Base-by-base conservation (phyloP, 1,284 basidiomycete species). In the Sutorius eximius region DNA sequence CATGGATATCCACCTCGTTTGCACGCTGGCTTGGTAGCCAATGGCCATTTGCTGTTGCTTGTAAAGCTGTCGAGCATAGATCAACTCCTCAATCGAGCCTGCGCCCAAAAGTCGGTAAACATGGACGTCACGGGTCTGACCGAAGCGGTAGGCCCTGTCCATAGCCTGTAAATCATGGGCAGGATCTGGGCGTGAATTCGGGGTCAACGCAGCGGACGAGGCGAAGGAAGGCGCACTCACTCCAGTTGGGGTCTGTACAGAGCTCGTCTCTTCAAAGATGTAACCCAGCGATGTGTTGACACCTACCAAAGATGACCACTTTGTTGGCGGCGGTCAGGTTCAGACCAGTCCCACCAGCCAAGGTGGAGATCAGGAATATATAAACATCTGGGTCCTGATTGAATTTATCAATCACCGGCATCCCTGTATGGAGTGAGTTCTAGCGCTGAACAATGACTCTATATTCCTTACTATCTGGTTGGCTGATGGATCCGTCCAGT, bases 31-130 rank as follows among this genome's bases (percentile, higher is more conserved):
- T 60, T 88, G 82, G 65, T 94, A 94, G 0, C 86, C 92, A 47
- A 93, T 92, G 15, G 84, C 82, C 88, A 93, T 93, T 65, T 91
- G 89, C 65, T 93, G 92, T 63, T 92, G 91, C 69, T 94, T 94
- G 72, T 93, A 93, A 10, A 94, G 79, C 70, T 94, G 92, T 5
- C 91, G 83, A 0, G 88, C 88, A 62, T 93, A 93, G 32, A 93
- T 89, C 38, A 91, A 72, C 66, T 91, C 91, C 66, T 95, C 93
- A 18, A 95, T 82, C 1, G 92, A 92, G 5, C 92, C 93, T 5
- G 89, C 89, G 2, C 89, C 91, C 15, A 96, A 78, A 12, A 97
- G 77, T 40, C 93, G 85, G 65, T 88, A 91, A 0, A 96, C 93
- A 0, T 82, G 79, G 8, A 97, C 94, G 59, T 95, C 88, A 32